A percentile compares a stretch with the other conserved stretches of the same genome.
Evolutionary conservation across 805 yeast genomes (phyloP).

Genomic region (Nakazawaea peltata): DNA sequence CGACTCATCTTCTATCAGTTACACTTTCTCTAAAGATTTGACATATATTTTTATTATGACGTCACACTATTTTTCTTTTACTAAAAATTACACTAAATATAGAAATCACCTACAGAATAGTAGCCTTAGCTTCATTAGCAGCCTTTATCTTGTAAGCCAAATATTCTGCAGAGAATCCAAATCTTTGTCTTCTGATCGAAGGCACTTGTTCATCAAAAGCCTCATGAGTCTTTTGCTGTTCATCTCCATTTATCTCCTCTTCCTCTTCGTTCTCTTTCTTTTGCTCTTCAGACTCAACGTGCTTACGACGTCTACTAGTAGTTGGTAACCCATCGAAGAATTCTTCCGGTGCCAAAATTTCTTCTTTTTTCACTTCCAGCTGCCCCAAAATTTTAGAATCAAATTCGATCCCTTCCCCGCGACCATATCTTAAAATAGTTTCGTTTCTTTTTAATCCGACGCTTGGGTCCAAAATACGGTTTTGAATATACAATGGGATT

Average conservation of each 20-base stretch:
- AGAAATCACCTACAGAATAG: too few species aligned
- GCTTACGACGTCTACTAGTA: too few species aligned
- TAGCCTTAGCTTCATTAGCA: neutral
- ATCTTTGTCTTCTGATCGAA: conserved; percentile 11
- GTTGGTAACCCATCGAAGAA: too few species aligned
- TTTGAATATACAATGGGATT: conserved; percentile 45
- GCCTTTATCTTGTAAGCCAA: conserved; percentile 44
- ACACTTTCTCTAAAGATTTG: too few species aligned
- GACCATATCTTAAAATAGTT: conserved; percentile 5
- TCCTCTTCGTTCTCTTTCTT: neutral
- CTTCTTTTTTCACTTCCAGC: too few species aligned
- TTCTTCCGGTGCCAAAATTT: too few species aligned
- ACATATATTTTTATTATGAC: too few species aligned
- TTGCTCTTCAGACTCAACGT: neutral
- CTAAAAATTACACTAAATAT: too few species aligned
- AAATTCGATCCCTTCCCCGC: too few species aligned
- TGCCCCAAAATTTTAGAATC: too few species aligned
- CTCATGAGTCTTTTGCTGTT: conserved; percentile 10
- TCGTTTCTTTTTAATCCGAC: neutral
- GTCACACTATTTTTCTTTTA: too few species aligned
- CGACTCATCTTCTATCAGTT: too few species aligned
- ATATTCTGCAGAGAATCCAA: conserved; percentile 72
- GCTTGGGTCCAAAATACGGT: conserved; percentile 25
- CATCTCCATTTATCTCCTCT: neutral
- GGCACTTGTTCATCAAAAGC: neutral